These are phyloP conservation scores for Penicillium griseofulvum DNA, from an alignment of 2,329 filamentous ascomycete genomes.

Conservation along the genomic window DNA sequence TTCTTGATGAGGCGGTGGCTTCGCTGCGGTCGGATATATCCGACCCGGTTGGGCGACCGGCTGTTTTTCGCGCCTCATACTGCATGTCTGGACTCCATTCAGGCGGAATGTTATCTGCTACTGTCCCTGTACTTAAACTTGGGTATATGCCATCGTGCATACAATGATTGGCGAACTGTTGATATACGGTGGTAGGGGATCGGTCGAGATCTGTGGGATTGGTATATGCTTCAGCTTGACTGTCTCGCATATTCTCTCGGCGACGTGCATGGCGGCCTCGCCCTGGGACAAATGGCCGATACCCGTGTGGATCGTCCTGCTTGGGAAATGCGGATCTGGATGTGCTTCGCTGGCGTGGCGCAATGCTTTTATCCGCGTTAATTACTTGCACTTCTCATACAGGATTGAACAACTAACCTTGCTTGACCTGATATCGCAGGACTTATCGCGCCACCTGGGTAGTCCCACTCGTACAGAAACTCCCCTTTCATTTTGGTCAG, in stretches of 20 bases:
- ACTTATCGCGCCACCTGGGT: too few species aligned
- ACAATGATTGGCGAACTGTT: not conserved
- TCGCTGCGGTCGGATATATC: not conserved
- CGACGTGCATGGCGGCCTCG: not conserved
- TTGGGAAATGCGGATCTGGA: not conserved
- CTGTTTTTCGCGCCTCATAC: not conserved
- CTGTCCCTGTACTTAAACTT: too few species aligned
- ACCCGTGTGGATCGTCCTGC: not conserved
- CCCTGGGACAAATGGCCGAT: not conserved
- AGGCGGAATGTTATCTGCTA: not conserved
- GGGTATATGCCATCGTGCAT: not conserved
- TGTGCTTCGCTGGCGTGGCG: not conserved
- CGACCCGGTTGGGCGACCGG: not conserved
- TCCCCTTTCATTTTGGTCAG: not conserved
- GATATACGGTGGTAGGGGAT: not conserved
- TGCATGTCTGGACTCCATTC: not conserved
- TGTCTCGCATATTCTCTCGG: not conserved
- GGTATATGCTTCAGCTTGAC: not conserved
- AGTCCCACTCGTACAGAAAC: not conserved
- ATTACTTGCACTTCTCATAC: not conserved
- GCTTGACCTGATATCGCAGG: not conserved
- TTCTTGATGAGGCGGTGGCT: not conserved
- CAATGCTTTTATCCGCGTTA: not conserved
- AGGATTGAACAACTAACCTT: not conserved
- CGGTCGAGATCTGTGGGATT: not conserved